Evolutionary conservation across 805 yeast genomes (phyloP), one percentile per base, ranked within the genome.

Genomic region (Wickerhamomyces silvicola): DNA sequence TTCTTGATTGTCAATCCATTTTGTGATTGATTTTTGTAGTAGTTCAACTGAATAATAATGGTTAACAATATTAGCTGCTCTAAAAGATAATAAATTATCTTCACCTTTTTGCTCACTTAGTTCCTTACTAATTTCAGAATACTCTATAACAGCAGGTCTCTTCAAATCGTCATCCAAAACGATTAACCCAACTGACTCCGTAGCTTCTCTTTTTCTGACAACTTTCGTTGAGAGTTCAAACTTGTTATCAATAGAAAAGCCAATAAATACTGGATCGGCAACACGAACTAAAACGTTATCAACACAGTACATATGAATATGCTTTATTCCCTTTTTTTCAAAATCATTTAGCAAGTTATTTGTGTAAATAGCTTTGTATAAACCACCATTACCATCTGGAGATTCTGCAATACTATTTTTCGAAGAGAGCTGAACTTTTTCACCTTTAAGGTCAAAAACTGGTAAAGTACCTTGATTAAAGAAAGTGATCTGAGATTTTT

Each of bases 371-470:
- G 96, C 97, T 50, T 76, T 80, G 63, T 92, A 92, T 31, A 92
- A 66, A 2, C 99, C 99, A 37, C 99, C 99, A 56, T 92, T 92
- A 1, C 99, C 99, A 58, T 92, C 97, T 2, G 99, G 99, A 6
- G 96, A 83, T 48, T 82, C 81, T 18, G 87, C 79, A 23, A 85
- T 68, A 17, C 67, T 59, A 25, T 60, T 51, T 26, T 69, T 63
- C 7, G 75, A 56, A 40, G 75, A 76, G 52, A 86, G 52, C 35
- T 88, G 68, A 43, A 92, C 72, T 48, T 79, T 72, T 15, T 65
- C 52, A 24, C 97, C 98, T 18, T 73, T 72, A 28, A 64, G 45
- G 46, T 74, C 72, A 41, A 92, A 77, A 38, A 97, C 94, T 10
- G 99, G 99, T 42, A 92, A 68, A 2, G 90, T 83, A 15, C 98